Conservation (phyloP, 352 stramenopile genomes). For the Pythium folliculosum region DNA sequence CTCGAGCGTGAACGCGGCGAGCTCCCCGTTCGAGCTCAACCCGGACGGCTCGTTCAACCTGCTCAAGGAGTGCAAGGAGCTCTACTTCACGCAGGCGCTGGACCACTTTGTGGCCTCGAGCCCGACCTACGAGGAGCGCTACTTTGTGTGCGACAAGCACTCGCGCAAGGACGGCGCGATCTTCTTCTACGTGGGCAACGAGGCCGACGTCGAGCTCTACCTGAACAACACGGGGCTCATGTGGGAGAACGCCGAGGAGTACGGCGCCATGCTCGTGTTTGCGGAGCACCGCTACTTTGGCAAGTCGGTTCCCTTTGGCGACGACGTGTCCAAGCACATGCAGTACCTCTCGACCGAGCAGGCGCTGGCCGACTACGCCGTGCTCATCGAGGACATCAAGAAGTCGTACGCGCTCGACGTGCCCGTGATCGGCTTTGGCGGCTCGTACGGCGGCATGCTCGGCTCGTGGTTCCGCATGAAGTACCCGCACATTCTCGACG, state of each 20-base stretch:
- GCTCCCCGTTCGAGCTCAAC: constrained; percentile 34
- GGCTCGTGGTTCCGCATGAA: constrained; percentile 91
- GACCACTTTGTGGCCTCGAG: constrained; percentile 70
- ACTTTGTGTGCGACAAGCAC: constrained; percentile 88
- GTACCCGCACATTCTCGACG: constrained; percentile 90
- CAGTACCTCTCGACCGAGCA: constrained; percentile 86
- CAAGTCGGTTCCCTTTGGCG: constrained; percentile 82
- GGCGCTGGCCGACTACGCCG: constrained; percentile 88
- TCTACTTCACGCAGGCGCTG: constrained; percentile 72
- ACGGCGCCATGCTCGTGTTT: constrained; percentile 94
- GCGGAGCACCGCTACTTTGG: constrained; percentile 97
- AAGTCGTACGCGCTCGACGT: constrained; percentile 46
- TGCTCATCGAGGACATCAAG: constrained; percentile 60
- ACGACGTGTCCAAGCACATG: constrained; percentile 57
- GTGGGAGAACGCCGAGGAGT: constrained; percentile 93
- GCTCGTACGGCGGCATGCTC: constrained; percentile 94
- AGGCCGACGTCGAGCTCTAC: constrained; percentile 94
- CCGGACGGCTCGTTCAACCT: constrained; percentile 50
- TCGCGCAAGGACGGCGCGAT: constrained; percentile 70
- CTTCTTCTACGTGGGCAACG: constrained; percentile 96
- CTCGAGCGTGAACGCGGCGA: background rate
- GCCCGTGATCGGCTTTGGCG: constrained; percentile 91
- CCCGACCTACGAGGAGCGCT: constrained; percentile 81
- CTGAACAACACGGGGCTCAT: constrained; percentile 96
- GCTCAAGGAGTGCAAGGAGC: constrained; percentile 63